Conservation (phyloP, 345 rosid genomes). For the Garcia nutans region DNA sequence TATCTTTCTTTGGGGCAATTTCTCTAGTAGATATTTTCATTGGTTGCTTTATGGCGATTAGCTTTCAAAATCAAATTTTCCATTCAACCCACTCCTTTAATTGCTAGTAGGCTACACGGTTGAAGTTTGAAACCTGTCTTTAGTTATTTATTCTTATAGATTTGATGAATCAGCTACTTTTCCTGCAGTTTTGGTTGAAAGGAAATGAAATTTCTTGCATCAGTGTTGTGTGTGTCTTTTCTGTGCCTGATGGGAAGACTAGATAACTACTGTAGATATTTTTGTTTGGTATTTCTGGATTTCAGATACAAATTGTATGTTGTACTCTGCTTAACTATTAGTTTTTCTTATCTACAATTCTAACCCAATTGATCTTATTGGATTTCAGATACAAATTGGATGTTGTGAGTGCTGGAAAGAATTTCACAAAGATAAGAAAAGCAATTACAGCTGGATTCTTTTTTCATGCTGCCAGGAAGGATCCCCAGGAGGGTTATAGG, state of each 20-base stretch:
- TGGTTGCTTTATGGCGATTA: not conserved
- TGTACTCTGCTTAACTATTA: not conserved
- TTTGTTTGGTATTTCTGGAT: no score
- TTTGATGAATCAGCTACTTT: not conserved
- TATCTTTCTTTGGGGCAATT: no score
- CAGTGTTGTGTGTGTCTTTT: not conserved
- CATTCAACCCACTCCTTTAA: not conserved
- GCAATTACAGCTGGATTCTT: conserved; percentile 94
- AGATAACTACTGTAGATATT: not conserved
- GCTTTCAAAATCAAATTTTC: not conserved
- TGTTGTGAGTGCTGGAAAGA: conserved; percentile 81
- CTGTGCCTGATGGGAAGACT: not conserved
- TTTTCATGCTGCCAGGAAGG: conserved; percentile 82
- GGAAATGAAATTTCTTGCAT: not conserved
- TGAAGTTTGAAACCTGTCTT: not conserved
- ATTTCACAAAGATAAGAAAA: conserved; percentile 76
- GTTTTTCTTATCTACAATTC: not conserved
- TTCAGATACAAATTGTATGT: no score
- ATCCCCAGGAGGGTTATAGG: conserved; percentile 88
- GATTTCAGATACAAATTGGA: conserved; percentile 38
- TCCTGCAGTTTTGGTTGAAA: not conserved
- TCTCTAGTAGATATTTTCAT: not conserved
- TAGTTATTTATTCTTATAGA: not conserved
- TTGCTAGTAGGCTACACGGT: not conserved
- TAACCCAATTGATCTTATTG: not conserved